Conservation (phyloP, 495 filamentous ascomycete genomes). For the Staphylotrichum longicolle region DNA sequence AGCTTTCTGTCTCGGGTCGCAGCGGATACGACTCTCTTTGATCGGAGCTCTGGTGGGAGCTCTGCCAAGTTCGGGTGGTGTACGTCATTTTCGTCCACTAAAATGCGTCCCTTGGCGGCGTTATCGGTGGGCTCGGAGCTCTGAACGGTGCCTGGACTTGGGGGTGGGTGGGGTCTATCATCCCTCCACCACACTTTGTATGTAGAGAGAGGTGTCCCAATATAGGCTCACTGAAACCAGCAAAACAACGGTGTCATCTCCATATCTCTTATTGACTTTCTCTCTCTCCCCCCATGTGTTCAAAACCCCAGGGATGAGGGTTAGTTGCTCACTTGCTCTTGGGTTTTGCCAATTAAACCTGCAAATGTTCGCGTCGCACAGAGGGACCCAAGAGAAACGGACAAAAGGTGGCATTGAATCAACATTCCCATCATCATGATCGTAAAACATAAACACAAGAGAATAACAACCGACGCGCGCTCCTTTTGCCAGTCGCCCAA, state of each 20-base stretch:
- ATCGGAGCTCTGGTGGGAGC: not conserved
- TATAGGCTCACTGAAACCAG: not conserved
- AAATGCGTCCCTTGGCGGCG: not conserved
- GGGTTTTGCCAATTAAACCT: too few relatives aligned
- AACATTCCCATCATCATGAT: slow-evolving; percentile 17
- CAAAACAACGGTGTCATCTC: too few relatives aligned
- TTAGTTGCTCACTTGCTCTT: too few relatives aligned
- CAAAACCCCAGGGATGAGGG: not conserved
- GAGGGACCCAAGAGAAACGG: not conserved
- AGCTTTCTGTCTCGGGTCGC: not conserved
- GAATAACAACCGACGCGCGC: slow-evolving; percentile 13
- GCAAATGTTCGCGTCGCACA: too few relatives aligned
- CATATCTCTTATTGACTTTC: too few relatives aligned
- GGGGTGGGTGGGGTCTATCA: too few relatives aligned
- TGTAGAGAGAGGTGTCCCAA: not conserved
- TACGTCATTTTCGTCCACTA: slow-evolving; percentile 18
- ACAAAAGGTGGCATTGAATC: not conserved
- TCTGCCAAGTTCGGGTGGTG: slow-evolving; percentile 9
- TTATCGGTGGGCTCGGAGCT: not conserved
- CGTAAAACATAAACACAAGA: slow-evolving; percentile 19
- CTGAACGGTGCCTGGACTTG: too few relatives aligned
- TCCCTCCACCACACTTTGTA: not conserved
- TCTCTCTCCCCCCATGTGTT: too few relatives aligned
- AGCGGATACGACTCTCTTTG: not conserved
- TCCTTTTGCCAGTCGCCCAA: slow-evolving; percentile 9